Percentiles rank a stretch among this genome's conserved stretches.
These are phyloP conservation scores for Sphagnum fallax DNA, from an alignment of 228 moss, liverwort and hornwort genomes.

Conservation along the genomic window DNA sequence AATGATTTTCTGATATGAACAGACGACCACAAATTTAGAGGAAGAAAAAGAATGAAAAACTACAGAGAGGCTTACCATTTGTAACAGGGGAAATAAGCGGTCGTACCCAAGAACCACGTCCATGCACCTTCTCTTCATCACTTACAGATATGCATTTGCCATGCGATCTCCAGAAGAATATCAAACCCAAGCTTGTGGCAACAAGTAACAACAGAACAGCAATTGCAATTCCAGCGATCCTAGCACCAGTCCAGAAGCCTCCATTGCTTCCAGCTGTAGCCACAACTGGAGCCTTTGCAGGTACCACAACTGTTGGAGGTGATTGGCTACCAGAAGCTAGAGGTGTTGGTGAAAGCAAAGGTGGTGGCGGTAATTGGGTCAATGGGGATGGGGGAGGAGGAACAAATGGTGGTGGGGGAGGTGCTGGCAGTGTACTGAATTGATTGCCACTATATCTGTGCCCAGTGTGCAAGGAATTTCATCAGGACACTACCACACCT, in stretches of 20 bases:
- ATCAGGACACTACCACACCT: no score
- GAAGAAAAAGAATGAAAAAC: no score
- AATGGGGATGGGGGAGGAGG: neutral
- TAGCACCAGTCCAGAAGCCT: conserved; percentile 53
- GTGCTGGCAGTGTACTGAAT: conserved; percentile 46
- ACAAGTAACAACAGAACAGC: conserved; percentile 28
- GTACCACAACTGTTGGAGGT: conserved; percentile 16
- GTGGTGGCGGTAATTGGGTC: conserved; percentile 1
- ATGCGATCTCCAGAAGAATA: conserved; percentile 33
- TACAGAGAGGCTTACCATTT: conserved; percentile 18
- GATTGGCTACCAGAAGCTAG: conserved; percentile 12
- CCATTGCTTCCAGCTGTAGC: conserved; percentile 5
- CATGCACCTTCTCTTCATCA: conserved; percentile 19
- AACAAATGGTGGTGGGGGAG: conserved; percentile 27
- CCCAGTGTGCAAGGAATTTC: no score
- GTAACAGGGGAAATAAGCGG: conserved; percentile 25
- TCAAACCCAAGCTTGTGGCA: conserved; percentile 19
- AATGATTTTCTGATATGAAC: no score
- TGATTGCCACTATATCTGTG: conserved; percentile 55
- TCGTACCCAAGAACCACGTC: conserved; percentile 39
- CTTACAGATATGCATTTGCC: conserved; percentile 10
- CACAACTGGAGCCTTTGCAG: conserved; percentile 10
- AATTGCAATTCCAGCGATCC: conserved; percentile 44
- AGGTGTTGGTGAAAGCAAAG: conserved; percentile 1
- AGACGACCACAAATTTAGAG: no score